Evolutionary conservation across 768 basidiomycete genomes (phyloP), one percentile per base, ranked within the genome.

Genomic region (Baorangia bicolor): DNA sequence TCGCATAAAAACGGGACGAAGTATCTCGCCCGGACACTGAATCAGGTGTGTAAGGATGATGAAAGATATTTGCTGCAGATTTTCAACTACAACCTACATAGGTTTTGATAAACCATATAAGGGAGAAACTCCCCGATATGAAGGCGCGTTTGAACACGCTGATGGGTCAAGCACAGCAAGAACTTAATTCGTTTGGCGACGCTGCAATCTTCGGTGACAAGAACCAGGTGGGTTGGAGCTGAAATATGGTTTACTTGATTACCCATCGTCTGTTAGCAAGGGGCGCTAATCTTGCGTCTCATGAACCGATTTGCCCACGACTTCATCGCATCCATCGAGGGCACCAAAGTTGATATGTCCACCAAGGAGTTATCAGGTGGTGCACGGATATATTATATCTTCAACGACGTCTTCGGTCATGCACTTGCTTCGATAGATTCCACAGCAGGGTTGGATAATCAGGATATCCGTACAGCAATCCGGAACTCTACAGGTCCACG

Each of bases 291-390:
- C 62, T 84, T 99, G 41, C 88, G 93, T 46, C 84, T 98, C 40
- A 99, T 99, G 97, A 99, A 96, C 42, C 93, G 94, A 74, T 99
- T 98, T 64, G 95, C 94, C 2, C 86, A 92, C 47, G 97, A 99
- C 75, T 99, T 98, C 59, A 82, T 98, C 49, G 88, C 95, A 0
- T 96, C 94, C 14, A 97, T 99, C 63, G 97, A 99, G 63, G 97
- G 97, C 52, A 98, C 94, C 14, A 93, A 93, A 53, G 82, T 96
- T 37, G 92, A 97, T 58, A 90, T 98, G 64, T 96, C 94, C 2
- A 99, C 97, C 1, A 99, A 99, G 70, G 97, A 99, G 70, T 85
- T 99, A 16, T 98, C 92, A 7, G 97, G 97, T 39, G 97, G 97
- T 43, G 97, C 97, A 23, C 84, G 97, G 51, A 94, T 99, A 74